phyloP scores from a whole-genome alignment of 768 basidiomycete species.

The Podaxis carcinomalis region DNA sequence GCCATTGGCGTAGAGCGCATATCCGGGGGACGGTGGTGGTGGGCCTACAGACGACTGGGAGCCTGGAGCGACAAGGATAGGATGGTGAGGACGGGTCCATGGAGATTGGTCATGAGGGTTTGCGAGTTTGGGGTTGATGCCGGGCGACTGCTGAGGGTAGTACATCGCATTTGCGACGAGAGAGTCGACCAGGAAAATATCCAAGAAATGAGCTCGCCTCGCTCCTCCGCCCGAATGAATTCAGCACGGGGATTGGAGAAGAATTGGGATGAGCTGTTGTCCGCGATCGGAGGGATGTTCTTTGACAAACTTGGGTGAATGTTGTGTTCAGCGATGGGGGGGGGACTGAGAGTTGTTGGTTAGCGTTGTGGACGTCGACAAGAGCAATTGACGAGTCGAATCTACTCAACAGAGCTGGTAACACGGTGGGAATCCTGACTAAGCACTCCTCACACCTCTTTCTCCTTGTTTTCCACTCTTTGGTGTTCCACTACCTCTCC shows the following conservation, averaged over 20 bases:
- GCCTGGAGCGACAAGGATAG: constrained; percentile 43
- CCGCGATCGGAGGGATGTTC: not conserved
- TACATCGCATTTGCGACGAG: constrained; percentile 59
- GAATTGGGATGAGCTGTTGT: not conserved
- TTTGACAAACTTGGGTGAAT: not conserved
- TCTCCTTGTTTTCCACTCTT: not conserved
- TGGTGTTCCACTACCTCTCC: not conserved
- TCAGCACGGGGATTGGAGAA: not conserved
- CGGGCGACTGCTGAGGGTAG: constrained; percentile 82
- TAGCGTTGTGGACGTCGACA: constrained; percentile 4
- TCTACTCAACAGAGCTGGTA: not conserved
- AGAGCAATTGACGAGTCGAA: constrained; percentile 3
- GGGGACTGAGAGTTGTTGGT: not conserved
- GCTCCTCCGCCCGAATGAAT: not conserved
- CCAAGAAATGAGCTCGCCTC: constrained; percentile 8
- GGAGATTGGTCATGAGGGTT: constrained; percentile 72
- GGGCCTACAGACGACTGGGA: constrained; percentile 54
- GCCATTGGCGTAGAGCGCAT: constrained; percentile 73
- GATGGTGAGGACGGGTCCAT: constrained; percentile 63
- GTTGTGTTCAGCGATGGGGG: not conserved
- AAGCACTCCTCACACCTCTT: constrained; percentile 5
- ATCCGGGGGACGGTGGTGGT: constrained; percentile 70
- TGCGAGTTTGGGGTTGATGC: constrained; percentile 71
- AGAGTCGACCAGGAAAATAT: constrained; percentile 3
- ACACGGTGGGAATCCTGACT: constrained; percentile 3